Evolutionary conservation across 345 rosid genomes (phyloP).

Genomic region (Eucalyptus fibrosa): DNA sequence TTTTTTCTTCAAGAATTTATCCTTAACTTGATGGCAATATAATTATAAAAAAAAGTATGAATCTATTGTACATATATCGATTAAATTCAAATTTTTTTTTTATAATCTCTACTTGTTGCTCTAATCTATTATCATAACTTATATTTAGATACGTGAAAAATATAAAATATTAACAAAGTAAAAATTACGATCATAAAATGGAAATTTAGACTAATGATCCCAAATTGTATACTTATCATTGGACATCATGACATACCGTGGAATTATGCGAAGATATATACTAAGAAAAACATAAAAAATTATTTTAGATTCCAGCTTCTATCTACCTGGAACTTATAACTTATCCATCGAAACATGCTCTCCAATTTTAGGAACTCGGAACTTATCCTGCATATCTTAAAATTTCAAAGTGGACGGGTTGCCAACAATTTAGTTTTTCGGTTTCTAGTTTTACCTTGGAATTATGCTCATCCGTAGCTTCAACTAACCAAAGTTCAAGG

Average conservation of each 20-base stretch:
- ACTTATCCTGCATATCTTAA: too few relatives aligned
- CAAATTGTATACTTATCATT: too few relatives aligned
- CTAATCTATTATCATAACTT: rapidly evolving
- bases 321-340: rapidly evolving
- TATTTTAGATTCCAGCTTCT: rapidly evolving
- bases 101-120: rapidly evolving
- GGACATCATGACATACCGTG: rapidly evolving
- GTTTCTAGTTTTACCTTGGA: too few relatives aligned
- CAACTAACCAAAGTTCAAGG: neutral
- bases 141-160: rapidly evolving
- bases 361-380: too few relatives aligned
- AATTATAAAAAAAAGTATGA: neutral
- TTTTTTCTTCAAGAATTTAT: neutral
- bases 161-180: too few relatives aligned
- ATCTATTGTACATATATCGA: rapidly evolving
- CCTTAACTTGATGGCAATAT: neutral
- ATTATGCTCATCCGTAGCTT: neutral
- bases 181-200: too few relatives aligned
- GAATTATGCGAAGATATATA: too few relatives aligned
- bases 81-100: neutral
- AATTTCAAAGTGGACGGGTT: rapidly evolving
- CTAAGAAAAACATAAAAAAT: rapidly evolving
- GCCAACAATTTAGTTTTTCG: rapidly evolving
- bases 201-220: too few relatives aligned
- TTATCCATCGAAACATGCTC: too few relatives aligned